These are phyloP conservation scores for Mrakia hoshinonis DNA, from an alignment of 768 basidiomycete genomes.

Conservation along the genomic window DNA sequence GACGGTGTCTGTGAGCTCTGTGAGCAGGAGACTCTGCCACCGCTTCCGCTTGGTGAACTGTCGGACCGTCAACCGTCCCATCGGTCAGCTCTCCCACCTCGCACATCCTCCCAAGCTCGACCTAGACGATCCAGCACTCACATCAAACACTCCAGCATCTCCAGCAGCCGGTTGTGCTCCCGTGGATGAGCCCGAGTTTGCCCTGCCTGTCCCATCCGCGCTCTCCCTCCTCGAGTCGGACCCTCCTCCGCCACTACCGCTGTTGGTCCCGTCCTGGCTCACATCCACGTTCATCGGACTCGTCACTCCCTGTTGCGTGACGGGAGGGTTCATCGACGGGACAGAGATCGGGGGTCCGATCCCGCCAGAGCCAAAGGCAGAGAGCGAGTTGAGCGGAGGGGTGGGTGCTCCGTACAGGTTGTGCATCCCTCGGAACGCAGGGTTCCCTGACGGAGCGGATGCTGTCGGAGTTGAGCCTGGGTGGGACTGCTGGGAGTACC, in stretches of 20 bases:
- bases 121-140: neutral
- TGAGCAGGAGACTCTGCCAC: conserved; percentile 71
- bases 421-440: conserved; percentile 3
- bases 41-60: conserved; percentile 77
- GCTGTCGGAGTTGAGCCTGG: neutral
- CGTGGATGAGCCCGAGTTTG: no score
- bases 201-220: neutral
- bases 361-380: neutral
- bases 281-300: conserved; percentile 9
- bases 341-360: neutral
- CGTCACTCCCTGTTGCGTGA: neutral
- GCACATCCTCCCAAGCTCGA: neutral
- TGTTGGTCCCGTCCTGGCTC: neutral
- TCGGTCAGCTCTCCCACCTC: neutral
- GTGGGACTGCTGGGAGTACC: neutral
- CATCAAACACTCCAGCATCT: neutral
- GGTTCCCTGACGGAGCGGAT: neutral
- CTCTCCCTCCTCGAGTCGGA: neutral
- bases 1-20: conserved; percentile 66
- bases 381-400: neutral
- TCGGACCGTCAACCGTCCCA: neutral
- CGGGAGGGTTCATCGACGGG: neutral
- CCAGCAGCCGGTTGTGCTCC: no score
- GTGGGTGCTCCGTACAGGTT: neutral
- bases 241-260: neutral